These are phyloP conservation scores for Phytophthora lateralis DNA, from an alignment of 352 stramenopile genomes.

Conservation along the genomic window DNA sequence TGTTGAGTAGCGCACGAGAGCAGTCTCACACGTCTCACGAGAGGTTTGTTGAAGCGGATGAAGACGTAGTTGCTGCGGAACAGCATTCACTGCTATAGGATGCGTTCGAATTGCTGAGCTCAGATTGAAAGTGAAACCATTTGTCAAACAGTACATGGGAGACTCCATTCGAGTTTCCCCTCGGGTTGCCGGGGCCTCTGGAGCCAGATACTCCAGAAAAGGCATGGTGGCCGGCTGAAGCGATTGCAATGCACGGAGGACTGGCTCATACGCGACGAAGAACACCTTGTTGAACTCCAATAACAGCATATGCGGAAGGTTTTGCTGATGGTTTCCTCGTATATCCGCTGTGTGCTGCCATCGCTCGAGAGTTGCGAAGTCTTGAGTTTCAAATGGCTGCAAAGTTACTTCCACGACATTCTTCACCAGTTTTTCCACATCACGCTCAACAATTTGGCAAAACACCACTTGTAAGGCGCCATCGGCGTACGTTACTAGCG, in stretches of 20 bases:
- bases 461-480: constrained; percentile 34
- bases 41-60: constrained; percentile 24
- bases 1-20: constrained; percentile 36
- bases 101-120: constrained; percentile 21
- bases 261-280: constrained; percentile 52
- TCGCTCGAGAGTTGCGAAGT: constrained; percentile 29
- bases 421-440: constrained; percentile 31
- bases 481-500: constrained; percentile 29
- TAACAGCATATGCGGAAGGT: constrained; percentile 32
- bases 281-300: constrained; percentile 64
- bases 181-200: constrained; percentile 12
- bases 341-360: constrained; percentile 14
- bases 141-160: constrained; percentile 38
- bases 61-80: constrained; percentile 19
- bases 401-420: constrained; percentile 39
- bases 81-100: not conserved
- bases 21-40: constrained; percentile 22
- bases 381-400: constrained; percentile 39
- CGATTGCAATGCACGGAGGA: constrained; percentile 49
- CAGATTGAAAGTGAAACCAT: constrained; percentile 41
- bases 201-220: constrained; percentile 48
- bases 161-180: constrained; percentile 28
- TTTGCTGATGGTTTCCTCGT: constrained; percentile 9
- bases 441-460: constrained; percentile 42
- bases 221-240: constrained; percentile 28